phyloP scores from a whole-genome alignment of 202 grass and related monocot genomes.

The Digitaria exilis region DNA sequence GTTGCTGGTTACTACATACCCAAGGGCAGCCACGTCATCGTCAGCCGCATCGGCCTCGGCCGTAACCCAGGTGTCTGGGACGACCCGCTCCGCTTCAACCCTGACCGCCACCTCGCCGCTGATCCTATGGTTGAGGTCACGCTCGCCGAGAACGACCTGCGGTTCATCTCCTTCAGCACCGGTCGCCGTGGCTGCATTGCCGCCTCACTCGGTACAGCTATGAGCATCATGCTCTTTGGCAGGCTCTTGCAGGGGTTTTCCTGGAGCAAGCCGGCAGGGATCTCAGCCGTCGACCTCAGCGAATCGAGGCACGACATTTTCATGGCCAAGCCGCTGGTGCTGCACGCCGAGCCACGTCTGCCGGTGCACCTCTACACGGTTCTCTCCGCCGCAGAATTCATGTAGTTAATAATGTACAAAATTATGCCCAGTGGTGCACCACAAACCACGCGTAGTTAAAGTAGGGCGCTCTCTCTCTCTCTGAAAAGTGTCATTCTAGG shows the following conservation, averaged over 20 bases:
- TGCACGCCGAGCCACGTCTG: neutral
- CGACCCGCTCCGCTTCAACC: neutral
- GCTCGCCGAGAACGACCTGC: neutral
- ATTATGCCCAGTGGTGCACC: too few species aligned
- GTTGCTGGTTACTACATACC: neutral
- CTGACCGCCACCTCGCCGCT: neutral
- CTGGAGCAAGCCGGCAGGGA: neutral
- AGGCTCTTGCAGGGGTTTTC: slow-evolving; percentile 11
- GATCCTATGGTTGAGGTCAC: neutral
- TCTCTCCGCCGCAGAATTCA: too few species aligned
- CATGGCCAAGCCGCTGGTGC: slow-evolving; percentile 5
- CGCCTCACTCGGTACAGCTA: neutral
- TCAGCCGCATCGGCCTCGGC: neutral
- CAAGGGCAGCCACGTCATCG: neutral
- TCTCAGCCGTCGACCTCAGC: neutral
- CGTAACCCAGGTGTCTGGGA: neutral
- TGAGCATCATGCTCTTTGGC: slow-evolving; percentile 15
- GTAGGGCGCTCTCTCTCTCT: too few species aligned
- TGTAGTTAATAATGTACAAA: too few species aligned
- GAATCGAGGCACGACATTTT: neutral
- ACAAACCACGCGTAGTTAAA: too few species aligned
- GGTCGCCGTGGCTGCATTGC: neutral
- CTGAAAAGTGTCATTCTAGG: too few species aligned
- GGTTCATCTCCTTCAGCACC: slow-evolving; percentile 1
- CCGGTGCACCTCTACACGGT: neutral